Conservation (phyloP, 176 grass and related monocot genomes). For the Oryza longistaminata region DNA sequence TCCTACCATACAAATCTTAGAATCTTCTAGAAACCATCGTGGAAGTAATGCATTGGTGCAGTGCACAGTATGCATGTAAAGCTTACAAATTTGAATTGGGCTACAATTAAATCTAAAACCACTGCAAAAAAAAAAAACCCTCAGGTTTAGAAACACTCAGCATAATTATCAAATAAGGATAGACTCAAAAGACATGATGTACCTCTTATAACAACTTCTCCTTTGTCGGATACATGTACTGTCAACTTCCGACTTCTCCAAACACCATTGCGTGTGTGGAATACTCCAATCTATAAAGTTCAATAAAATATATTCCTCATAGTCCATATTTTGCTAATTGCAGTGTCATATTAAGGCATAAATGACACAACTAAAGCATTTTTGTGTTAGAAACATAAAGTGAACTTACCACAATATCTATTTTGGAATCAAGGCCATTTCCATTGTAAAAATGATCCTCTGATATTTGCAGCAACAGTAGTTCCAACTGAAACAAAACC, state of each 20-base stretch:
- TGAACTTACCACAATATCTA: slow-evolving; percentile 7
- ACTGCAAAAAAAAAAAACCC: too few relatives aligned
- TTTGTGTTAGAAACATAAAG: neutral
- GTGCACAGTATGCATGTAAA: too few relatives aligned
- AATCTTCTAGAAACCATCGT: too few relatives aligned
- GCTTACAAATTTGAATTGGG: too few relatives aligned
- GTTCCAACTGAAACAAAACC: neutral
- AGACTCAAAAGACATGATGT: neutral
- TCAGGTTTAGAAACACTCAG: neutral
- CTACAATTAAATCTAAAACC: too few relatives aligned
- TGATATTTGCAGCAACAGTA: neutral
- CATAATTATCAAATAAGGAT: too few relatives aligned
- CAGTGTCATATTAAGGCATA: neutral
- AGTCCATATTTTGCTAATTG: neutral
- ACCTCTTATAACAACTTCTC: neutral
- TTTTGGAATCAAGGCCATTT: neutral
- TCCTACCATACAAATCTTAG: too few relatives aligned
- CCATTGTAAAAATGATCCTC: slow-evolving; percentile 2
- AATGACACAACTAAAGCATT: neutral
- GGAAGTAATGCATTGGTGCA: too few relatives aligned
- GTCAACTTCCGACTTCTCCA: neutral
- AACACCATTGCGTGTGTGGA: neutral
- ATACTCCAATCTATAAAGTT: neutral
- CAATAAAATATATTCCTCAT: neutral
- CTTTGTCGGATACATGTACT: neutral